Evolutionary conservation across 176 grass and related monocot genomes (phyloP), one percentile per base, ranked within the genome.

Genomic region (Pontederia paniculata): DNA sequence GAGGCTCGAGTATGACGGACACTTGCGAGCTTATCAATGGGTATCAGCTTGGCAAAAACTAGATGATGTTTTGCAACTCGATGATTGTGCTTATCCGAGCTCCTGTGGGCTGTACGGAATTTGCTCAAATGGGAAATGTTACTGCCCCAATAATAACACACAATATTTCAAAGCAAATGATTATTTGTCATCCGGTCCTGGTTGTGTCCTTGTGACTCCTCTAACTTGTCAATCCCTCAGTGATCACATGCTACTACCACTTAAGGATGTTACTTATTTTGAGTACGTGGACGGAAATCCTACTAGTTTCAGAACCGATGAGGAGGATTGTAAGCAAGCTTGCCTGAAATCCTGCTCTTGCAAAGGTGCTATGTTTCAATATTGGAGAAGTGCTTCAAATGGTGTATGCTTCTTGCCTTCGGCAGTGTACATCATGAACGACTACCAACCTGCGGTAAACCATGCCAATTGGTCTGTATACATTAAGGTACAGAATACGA

Each of bases 271-370:
- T 57, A 73, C 78, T 2, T 80, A 83, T 57, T 91, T 86, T 71
- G 70, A 12, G 70, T 84, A 73, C 67, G 49, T 50, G 69, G 2
- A 81, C 18, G 64, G 54, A 57, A 3, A 14, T 10, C 67, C 62
- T 71, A 12, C 52, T 5, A 15, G 19, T 23, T 21, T 46, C 10
- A 70, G 70, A 69, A 48, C 77, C 1, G 37, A 80, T 47, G 80
- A 88, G 77, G 75, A 79, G 63, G 79, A 74, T 28, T 98, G 93
- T 80, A 84, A 70, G 75, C 57, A 74, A 25, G 66, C 77, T 55
- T 98, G 93, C 42, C 47, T 88, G 62, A 91, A 77, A 55, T 63
- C 77, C 6, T 98, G 86, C 54, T 84, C 80, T 49, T 98, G 93
- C 65, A 81, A 82, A 63, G 86, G 72, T 15, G 80, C 28, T 1